Evolutionary conservation across 73 alveolate species (phyloP), one percentile per base, ranked within the genome.

Genomic region (Tetrahymena thermophila): DNA sequence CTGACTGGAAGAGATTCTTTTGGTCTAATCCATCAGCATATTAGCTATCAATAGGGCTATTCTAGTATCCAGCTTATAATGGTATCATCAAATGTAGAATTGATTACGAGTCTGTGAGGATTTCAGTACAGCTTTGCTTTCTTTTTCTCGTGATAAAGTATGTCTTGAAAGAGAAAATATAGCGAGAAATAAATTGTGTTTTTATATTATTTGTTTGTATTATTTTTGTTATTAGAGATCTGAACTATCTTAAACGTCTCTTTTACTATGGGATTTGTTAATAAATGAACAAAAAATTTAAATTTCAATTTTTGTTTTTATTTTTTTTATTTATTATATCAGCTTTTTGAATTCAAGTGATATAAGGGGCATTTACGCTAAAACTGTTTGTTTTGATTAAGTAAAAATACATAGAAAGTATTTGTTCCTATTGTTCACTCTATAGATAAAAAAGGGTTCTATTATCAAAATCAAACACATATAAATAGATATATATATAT

Each of bases 201-300:
- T 50, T 71, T 71, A 71, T 71, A 28, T 28, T 71, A 71, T 71
- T 71, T 71, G 89, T 71, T 71, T 71, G 89, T 71, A 71, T 71
- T 71, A 28, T 25, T 71, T 71, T n/a, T 71, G 83, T 71, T 71
- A 28, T 31, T 71, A 31, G 40, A n/a, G 89, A 71, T 71, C 89
- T 71, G 89, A 71, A 71, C 89, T 25, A 71, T 71, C 89, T 71
- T 71, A 71, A 71, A 71, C 89, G 89, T 71, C 89, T 71, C 89
- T 71, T 71, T 71, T 71, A 71, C 89, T 71, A 71, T 28, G 89
- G 89, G 89, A 7, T 71, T n/a, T 28, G 89, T 71, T 25, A 71
- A 71, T 71, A 71, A 71, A 28, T 71, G 37, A 71, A 31, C 89
- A 71, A 71, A 71, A 71, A 71, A 71, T 28, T 71, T 71, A 28